Conservation (phyloP, 1,284 basidiomycete genomes). For the Nidula niveotomentosa region DNA sequence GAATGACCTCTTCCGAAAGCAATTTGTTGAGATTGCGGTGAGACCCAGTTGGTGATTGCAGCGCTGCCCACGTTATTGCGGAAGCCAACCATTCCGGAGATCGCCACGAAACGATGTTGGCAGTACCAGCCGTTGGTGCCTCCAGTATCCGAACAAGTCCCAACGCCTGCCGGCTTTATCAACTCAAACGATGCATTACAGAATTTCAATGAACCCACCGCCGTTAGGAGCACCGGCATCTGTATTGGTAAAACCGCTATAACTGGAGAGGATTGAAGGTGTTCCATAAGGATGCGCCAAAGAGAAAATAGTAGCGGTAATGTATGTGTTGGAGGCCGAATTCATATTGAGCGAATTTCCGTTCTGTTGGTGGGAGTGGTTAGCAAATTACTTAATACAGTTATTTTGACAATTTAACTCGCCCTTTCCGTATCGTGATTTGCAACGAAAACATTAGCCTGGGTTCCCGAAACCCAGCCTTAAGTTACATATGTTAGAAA, state of each 20-base stretch:
- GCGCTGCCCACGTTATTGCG: conserved; percentile 55
- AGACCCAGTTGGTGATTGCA: conserved; percentile 53
- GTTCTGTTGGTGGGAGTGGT: conserved; percentile 29
- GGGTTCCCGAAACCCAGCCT: conserved; percentile 57
- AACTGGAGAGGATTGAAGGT: conserved; percentile 64
- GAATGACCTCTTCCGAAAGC: conserved; percentile 58
- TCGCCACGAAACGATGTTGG: conserved; percentile 61
- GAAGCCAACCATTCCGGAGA: conserved; percentile 65
- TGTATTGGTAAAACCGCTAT: conserved; percentile 41
- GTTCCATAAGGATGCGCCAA: conserved; percentile 68
- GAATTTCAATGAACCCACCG: conserved; percentile 24
- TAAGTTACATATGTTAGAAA: background rate
- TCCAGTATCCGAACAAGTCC: conserved; percentile 52
- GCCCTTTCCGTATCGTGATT: conserved; percentile 75
- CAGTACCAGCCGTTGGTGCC: conserved; percentile 61
- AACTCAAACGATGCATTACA: background rate
- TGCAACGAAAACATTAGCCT: conserved; percentile 66
- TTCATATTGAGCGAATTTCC: conserved; percentile 54
- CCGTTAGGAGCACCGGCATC: conserved; percentile 60
- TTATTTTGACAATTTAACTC: conserved; percentile 10
- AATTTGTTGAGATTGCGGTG: conserved; percentile 54
- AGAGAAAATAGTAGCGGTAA: conserved; percentile 60
- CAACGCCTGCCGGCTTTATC: conserved; percentile 30
- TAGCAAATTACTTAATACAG: background rate
- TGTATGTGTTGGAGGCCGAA: conserved; percentile 66